Conservation (phyloP, 495 filamentous ascomycete genomes). For the Glarea lozoyensis region DNA sequence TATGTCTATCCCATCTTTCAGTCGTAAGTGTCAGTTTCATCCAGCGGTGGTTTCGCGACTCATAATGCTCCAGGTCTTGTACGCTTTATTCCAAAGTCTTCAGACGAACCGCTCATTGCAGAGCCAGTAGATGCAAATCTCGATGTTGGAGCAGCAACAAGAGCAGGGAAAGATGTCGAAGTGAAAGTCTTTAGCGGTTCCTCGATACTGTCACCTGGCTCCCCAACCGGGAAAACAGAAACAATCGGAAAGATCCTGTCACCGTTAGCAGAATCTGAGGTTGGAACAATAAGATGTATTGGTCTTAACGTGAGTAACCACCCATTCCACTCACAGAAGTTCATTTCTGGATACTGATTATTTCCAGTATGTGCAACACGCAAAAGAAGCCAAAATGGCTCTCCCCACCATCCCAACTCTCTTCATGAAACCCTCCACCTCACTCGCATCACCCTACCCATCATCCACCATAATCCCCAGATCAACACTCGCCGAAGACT, state of each 20-base stretch:
- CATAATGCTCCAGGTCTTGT: slow-evolving; percentile 39
- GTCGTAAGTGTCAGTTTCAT: slow-evolving; percentile 3
- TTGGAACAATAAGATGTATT: slow-evolving; percentile 37
- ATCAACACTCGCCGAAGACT: slow-evolving; percentile 29
- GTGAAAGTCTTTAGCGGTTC: slow-evolving; percentile 45
- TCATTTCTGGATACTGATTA: neutral
- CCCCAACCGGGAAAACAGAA: slow-evolving; percentile 37
- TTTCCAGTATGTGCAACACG: slow-evolving; percentile 36
- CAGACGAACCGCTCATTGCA: slow-evolving; percentile 43
- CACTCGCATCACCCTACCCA: slow-evolving; percentile 32
- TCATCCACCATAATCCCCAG: slow-evolving; percentile 38
- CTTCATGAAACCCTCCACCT: slow-evolving; percentile 37
- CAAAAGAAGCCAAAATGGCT: slow-evolving; percentile 34
- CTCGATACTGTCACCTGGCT: slow-evolving; percentile 44
- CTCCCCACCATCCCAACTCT: slow-evolving; percentile 34
- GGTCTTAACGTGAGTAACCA: slow-evolving; percentile 32
- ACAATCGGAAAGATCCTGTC: slow-evolving; percentile 45
- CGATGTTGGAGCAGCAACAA: slow-evolving; percentile 46
- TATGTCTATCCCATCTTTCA: slow-evolving; percentile 15
- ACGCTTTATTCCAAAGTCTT: slow-evolving; percentile 47
- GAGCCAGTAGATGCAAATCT: slow-evolving; percentile 43
- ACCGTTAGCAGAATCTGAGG: slow-evolving; percentile 37
- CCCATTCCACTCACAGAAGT: neutral
- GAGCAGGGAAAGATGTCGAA: slow-evolving; percentile 43
- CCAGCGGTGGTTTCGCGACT: too few relatives aligned